A percentile compares a stretch with the other conserved stretches of the same genome.
phyloP scores from a whole-genome alignment of 192 early-diverging fungal species.

The Spizellomyces sp. region DNA sequence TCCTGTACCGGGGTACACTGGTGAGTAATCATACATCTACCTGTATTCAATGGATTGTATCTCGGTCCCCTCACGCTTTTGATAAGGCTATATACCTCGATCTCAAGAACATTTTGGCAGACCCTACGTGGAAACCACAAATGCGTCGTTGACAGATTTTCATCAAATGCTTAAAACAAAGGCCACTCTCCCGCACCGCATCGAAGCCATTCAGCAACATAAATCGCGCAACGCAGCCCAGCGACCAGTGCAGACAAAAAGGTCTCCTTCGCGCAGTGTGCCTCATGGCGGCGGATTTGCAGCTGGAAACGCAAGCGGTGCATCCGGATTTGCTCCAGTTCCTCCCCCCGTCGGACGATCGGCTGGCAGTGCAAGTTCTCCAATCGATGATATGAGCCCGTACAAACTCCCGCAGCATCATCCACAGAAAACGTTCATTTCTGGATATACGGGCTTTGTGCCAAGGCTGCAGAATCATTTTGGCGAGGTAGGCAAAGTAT shows the following conservation, averaged over 20 bases:
- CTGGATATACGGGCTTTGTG: conserved; percentile 62
- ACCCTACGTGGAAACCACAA: conserved; percentile 59
- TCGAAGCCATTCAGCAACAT: conserved; percentile 26
- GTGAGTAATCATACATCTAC: conserved; percentile 18
- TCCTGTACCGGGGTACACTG: conserved; percentile 61
- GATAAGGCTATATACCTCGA: conserved; percentile 53
- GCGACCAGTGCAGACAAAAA: not conserved
- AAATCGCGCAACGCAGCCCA: not conserved
- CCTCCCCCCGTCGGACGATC: conserved; percentile 4
- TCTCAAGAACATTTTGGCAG: conserved; percentile 60
- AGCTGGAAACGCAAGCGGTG: conserved; percentile 20
- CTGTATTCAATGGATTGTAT: too few species aligned
- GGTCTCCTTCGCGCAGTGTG: not conserved
- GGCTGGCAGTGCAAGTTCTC: conserved; percentile 29
- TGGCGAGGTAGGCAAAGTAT: conserved; percentile 52
- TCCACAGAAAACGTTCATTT: conserved; percentile 58
- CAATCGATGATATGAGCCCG: conserved; percentile 52
- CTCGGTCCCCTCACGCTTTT: not conserved
- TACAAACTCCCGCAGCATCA: conserved; percentile 53
- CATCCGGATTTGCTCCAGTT: conserved; percentile 21
- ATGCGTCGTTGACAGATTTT: conserved; percentile 51
- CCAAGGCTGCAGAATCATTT: conserved; percentile 60
- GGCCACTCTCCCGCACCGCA: conserved; percentile 45
- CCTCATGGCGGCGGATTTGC: conserved; percentile 22
- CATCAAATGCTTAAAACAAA: conserved; percentile 51